A percentile compares a stretch with the other conserved stretches of the same genome.
Conservation (phyloP, 345 rosid genomes). For the Rhodomyrtus tomentosa region DNA sequence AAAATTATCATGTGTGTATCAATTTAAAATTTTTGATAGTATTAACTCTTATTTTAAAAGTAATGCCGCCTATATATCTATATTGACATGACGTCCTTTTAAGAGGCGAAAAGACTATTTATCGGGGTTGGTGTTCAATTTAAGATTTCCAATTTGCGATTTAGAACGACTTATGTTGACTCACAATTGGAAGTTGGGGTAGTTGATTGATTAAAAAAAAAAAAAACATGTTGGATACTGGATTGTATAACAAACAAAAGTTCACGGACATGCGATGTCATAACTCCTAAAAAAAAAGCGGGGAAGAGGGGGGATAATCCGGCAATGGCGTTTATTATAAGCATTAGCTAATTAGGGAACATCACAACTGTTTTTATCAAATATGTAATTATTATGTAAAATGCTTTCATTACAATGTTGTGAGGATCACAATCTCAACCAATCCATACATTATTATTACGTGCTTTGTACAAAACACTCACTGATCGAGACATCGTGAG, state of each 20-base stretch:
- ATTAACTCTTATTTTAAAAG: no score
- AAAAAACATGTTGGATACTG: not conserved
- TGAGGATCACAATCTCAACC: no score
- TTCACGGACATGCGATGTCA: not conserved
- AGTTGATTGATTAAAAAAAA: not conserved
- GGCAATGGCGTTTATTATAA: not conserved
- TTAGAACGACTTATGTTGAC: not conserved
- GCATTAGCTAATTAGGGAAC: not conserved
- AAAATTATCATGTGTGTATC: no score
- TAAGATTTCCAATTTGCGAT: not conserved
- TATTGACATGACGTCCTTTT: not conserved
- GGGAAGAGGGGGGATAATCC: not conserved
- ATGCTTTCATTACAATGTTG: no score
- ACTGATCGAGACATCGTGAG: no score
- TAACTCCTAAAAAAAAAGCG: not conserved
- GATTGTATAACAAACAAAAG: not conserved
- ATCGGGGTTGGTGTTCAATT: not conserved
- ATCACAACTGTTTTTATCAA: not conserved
- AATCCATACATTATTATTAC: no score
- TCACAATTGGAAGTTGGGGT: not conserved
- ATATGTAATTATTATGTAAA: not conserved
- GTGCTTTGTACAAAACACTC: no score
- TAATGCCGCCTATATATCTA: no score
- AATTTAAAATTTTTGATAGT: no score
- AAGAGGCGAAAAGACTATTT: not conserved